phyloP scores from a whole-genome alignment of 768 basidiomycete species.

The Pholiota microspora region DNA sequence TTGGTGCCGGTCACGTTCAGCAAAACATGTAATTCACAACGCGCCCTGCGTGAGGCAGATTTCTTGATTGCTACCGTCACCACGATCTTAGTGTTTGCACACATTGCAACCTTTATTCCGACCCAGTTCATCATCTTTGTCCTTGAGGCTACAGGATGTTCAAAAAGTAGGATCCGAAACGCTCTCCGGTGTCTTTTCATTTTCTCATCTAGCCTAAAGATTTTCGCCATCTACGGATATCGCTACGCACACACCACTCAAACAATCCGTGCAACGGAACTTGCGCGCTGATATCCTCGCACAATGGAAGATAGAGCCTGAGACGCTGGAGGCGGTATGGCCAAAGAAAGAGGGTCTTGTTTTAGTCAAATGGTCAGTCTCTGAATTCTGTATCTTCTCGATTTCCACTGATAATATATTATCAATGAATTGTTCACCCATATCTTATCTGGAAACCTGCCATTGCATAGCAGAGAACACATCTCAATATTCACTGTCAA shows the following conservation, averaged over 20 bases:
- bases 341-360: conserved; percentile 96
- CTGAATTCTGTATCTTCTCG: conserved; percentile 7
- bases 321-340: conserved; percentile 90
- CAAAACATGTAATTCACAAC: conserved; percentile 18
- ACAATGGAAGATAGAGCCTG: conserved; percentile 80
- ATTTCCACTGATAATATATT: not conserved
- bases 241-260: conserved; percentile 86
- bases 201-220: conserved; percentile 31
- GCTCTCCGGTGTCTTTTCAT: not conserved
- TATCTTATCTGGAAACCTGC: conserved; percentile 8
- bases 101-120: conserved; percentile 10
- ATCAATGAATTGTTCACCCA: conserved; percentile 6
- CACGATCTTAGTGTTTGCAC: conserved; percentile 9
- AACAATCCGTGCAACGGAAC: conserved; percentile 88
- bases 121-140: conserved; percentile 5
- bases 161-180: conserved; percentile 57
- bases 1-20: conserved; percentile 14
- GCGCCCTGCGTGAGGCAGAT: conserved; percentile 18
- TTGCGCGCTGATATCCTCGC: conserved; percentile 79
- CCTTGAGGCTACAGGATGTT: conserved; percentile 46
- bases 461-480: conserved; percentile 79
- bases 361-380: conserved; percentile 88
- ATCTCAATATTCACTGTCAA: conserved; percentile 90
- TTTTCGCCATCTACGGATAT: conserved; percentile 79
- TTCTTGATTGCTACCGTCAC: conserved; percentile 7